Evolutionary conservation across 257 asterid genomes (phyloP), one percentile per base, ranked within the genome.

Genomic region (Buddleja alternifolia): DNA sequence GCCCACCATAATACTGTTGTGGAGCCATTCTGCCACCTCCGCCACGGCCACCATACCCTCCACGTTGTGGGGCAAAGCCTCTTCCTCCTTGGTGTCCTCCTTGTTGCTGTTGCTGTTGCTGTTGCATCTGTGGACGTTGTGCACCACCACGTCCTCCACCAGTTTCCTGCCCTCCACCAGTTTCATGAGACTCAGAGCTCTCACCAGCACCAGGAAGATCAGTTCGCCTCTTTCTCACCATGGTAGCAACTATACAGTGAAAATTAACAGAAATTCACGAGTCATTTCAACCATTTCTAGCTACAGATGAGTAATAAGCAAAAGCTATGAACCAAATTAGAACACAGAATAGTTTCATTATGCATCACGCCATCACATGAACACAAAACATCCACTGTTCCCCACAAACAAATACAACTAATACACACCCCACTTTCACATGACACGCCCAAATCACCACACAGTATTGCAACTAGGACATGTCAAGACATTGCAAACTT

Each of bases 151-250:
- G 83, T 37, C 84, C 96, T 45, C 56, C 81, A 62, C 80, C 84
- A 64, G 83, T 41, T 68, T 86, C 80, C 58, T 74, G 83, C 34
- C 34, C 34, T 29, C 34, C 34, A 29, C 34, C 34, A 29, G 34
- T 29, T 29, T 29, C 85, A 57, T 77, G 82, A 36, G 92, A 16
- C 72, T 83, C 91, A 10, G 88, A 77, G 79, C 93, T 64, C 75
- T 93, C 92, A 24, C 93, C 82, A 63, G 80, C 65, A 20, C 92
- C 82, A 70, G 90, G 83, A 74, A 53, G 73, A 39, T 83, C 96
- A 57, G 90, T 83, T 71, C 95, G 73, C 78, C 80, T 88, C 88
- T 90, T 93, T 75, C 98, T 80, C 76, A 71, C 89, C 98, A 93
- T 93, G 63, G 50, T 68, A 52, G 70, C 70, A 80, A 60, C 96